Base-by-base conservation (phyloP, 1,284 basidiomycete species). In the Austroboletus niveus region DNA sequence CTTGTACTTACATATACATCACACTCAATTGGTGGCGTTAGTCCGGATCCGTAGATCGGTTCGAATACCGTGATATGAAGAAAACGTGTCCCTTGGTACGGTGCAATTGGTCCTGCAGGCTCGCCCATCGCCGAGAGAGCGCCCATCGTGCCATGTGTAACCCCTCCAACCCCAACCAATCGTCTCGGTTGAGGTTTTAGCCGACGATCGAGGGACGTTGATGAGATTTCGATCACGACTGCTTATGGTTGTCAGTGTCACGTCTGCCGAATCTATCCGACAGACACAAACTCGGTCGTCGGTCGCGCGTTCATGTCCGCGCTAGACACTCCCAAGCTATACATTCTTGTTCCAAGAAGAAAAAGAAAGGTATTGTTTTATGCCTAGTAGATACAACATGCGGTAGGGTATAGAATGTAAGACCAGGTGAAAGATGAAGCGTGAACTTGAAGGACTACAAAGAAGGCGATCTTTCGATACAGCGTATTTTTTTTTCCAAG, bases 311-410 rank as follows among this genome's bases (percentile, higher is more conserved):
- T 39, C 38, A 39, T 39, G 38, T 39, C 38, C 38, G 38, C 11
- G 9, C 12, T 8, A 24, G 38, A 22, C 35, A n/a, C 38, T 39
- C 38, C 20, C 38, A 39, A 39, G 38, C 38, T 17, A 34, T 6
- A 34, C 14, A 12, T 20, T 8, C 20, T 15, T 29, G 12, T 29
- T 42, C 11, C 40, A 42, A 41, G 39, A 38, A 39, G 38, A 17
- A 35, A 35, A 39, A 39, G 38, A 39, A 39, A 20, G n/a, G 17
- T 39, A 39, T 22, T n/a, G 11, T 39, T 39, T 20, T 39, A 39
- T 39, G 38, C 17, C 17, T 39, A 39, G 31, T 52, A 62, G 52
- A 52, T 63, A 63, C 61, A 63, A 4, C 27, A 38, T 64, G 61
- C 22, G 44, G 53, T 24, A 45, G 61, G 56, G 61, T 63, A 67